Evolutionary conservation across 2,329 filamentous ascomycete species (phyloP), one percentile per base, ranked within the genome.

Genomic region (Calonectria hongkongensis): DNA sequence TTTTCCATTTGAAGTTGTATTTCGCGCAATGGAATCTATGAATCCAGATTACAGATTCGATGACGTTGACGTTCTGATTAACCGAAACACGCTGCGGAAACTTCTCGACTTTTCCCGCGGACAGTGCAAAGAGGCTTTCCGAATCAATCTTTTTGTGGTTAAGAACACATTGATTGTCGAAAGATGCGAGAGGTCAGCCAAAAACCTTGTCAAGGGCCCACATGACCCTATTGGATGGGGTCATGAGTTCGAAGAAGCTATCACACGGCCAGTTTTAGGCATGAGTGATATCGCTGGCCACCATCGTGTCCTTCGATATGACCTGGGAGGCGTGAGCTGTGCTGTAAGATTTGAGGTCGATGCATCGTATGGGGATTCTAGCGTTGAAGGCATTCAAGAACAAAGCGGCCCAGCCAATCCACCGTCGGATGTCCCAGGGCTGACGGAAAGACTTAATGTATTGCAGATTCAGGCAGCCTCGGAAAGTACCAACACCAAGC

Each of bases 21-120:
- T 84, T 45, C 68, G 75, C n/a, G 81, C 81, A 51, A 71, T 78
- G 8, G 70, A 68, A 4, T 27, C 68, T 18, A 80, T 80, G 78
- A 78, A 74, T 8, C 78, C 79, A 0, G 25, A 21, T 1, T 71
- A 73, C 60, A 71, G 66, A 25, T 83, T 84, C 28, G 71, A 77
- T 60, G 67, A 80, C 3, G 64, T 83, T 27, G 81, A 84, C 39
- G 33, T 84, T 4, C 65, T 84, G 5, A 68, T 76, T 36, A 82
- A 82, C 60, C 79, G 81, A 6, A 80, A 76, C 25, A 75, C 68
- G 8, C 51, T 79, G 2, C 65, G 69, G 1, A 74, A 74, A 12
- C 62, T 83, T 1, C 73, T 83, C 16, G 70, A 79, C 27, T 78
- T 82, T 50, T 78, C 77, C 56, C 18, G 7, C 1, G 74, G 73